Conservation (phyloP, 192 early-diverging fungal species). For the Spizellomyces sp. region DNA sequence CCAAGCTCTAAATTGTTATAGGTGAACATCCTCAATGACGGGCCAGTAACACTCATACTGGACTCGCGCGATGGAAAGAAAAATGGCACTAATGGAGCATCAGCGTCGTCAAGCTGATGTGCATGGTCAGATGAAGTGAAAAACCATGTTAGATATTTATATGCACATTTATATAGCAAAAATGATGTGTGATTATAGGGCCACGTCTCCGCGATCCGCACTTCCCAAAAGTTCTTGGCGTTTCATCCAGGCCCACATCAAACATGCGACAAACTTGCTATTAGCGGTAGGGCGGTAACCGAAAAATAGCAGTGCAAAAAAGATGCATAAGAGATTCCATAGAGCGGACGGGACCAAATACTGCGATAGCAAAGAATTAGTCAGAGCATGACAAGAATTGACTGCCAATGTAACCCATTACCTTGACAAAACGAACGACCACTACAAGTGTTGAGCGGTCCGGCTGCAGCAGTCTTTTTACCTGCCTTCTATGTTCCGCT, state of each 20-base stretch:
- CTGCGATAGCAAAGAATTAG: not conserved
- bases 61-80: constrained; percentile 45
- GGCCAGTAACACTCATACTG: constrained; percentile 61
- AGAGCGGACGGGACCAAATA: constrained; percentile 1
- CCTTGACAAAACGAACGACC: not conserved
- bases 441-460: not conserved
- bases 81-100: too few relatives aligned
- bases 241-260: constrained; percentile 11
- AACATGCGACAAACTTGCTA: constrained; percentile 6
- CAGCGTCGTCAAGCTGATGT: too few relatives aligned
- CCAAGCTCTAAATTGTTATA: not conserved
- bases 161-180: too few relatives aligned
- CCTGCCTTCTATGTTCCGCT: not conserved
- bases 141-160: too few relatives aligned
- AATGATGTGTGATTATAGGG: too few relatives aligned
- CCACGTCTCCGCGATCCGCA: not conserved
- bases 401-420: not conserved
- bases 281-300: constrained; percentile 20
- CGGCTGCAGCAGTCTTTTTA: not conserved
- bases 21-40: constrained; percentile 13
- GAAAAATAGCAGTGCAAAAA: constrained; percentile 18
- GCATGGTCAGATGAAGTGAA: too few relatives aligned
- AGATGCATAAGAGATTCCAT: constrained; percentile 7
- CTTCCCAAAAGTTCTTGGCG: not conserved
- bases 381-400: not conserved